phyloP scores from a whole-genome alignment of 176 grass and related monocot genomes.

The Panicum miliaceum region DNA sequence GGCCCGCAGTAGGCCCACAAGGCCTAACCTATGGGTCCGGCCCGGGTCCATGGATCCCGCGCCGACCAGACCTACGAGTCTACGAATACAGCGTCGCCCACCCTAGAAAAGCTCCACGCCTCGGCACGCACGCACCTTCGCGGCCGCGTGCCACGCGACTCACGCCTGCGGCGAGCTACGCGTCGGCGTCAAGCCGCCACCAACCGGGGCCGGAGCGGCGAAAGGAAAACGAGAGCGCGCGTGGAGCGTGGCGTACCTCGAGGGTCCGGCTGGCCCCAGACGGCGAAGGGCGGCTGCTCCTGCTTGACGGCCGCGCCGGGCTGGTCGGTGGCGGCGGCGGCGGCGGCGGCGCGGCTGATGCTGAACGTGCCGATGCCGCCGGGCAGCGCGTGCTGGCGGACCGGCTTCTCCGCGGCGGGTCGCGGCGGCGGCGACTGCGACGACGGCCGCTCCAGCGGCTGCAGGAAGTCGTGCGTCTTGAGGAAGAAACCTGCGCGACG shows the following conservation, averaged over 20 bases:
- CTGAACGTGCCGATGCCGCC: slow-evolving; percentile 70
- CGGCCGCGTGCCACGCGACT: background rate
- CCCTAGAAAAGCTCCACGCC: slow-evolving; percentile 32
- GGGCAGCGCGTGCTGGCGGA: slow-evolving; percentile 55
- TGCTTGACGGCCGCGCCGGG: slow-evolving; percentile 34
- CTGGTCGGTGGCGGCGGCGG: background rate
- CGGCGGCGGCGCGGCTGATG: slow-evolving; percentile 51
- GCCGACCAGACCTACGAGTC: slow-evolving; percentile 30
- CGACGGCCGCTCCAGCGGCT: slow-evolving; percentile 50
- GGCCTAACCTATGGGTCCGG: too few relatives aligned
- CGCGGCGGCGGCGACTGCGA: slow-evolving; percentile 22
- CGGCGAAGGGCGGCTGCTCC: slow-evolving; percentile 52
- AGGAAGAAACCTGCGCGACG: slow-evolving; percentile 60
- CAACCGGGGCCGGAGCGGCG: background rate
- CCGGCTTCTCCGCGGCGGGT: slow-evolving; percentile 19
- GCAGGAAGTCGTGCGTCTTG: slow-evolving; percentile 81
- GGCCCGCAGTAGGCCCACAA: too few relatives aligned
- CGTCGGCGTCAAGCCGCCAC: background rate
- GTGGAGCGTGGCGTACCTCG: slow-evolving; percentile 42
- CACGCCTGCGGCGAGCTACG: background rate
- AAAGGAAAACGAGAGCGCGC: background rate
- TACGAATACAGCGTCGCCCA: slow-evolving; percentile 32
- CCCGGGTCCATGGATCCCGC: background rate
- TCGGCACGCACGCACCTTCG: background rate
- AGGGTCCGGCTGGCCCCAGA: slow-evolving; percentile 51